Evolutionary conservation across 257 asterid genomes (phyloP).

Genomic region (Prunella vulgaris): DNA sequence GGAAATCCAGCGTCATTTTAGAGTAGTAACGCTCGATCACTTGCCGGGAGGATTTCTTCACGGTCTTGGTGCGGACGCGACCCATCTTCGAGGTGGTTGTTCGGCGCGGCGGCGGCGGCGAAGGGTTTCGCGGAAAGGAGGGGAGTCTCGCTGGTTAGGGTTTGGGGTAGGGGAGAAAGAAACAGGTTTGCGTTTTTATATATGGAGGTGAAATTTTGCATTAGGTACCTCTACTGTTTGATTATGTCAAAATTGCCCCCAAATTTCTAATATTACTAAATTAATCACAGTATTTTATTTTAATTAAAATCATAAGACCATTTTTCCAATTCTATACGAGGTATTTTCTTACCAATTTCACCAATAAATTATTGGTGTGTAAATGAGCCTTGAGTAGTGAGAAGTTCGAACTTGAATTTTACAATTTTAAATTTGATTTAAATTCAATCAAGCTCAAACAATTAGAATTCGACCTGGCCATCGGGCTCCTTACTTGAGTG

Average conservation of each 20-base stretch:
- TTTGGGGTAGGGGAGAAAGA: neutral
- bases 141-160: conserved; percentile 25
- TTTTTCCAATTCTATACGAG: neutral
- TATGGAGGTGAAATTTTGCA: neutral
- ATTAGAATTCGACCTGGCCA: too few relatives aligned
- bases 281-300: too few relatives aligned
- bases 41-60: conserved; percentile 44
- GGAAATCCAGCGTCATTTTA: conserved; percentile 47
- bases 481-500: too few relatives aligned
- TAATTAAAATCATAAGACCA: neutral
- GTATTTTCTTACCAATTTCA: too few relatives aligned
- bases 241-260: conserved; percentile 11
- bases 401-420: too few relatives aligned
- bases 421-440: too few relatives aligned
- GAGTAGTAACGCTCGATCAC: conserved; percentile 43
- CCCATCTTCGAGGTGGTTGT: conserved; percentile 31
- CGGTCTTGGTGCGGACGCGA: conserved; percentile 45
- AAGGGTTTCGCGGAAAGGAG: neutral
- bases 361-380: too few relatives aligned
- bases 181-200: neutral
- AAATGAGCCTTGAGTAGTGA: too few relatives aligned
- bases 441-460: too few relatives aligned
- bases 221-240: neutral
- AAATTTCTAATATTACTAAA: neutral
- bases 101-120: conserved; percentile 20